These are phyloP conservation scores for Populus hybrid DNA, from an alignment of 441 rosid species.

Conservation along the genomic window DNA sequence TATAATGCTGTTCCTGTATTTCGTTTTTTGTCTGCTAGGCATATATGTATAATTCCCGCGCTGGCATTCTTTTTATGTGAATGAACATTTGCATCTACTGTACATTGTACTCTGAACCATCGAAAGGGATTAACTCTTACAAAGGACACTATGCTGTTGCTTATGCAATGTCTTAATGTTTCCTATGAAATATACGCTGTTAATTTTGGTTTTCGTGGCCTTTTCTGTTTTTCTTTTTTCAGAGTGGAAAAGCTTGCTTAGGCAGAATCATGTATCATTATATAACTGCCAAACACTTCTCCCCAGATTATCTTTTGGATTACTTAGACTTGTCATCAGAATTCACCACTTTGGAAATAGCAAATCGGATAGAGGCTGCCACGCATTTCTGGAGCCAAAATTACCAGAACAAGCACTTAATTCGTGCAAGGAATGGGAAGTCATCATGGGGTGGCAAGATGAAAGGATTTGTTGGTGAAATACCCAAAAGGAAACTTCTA, in stretches of 20 bases:
- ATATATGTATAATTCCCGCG: not conserved
- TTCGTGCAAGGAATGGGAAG: slow-evolving; percentile 37
- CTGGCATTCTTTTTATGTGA: not conserved
- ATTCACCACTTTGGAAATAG: slow-evolving; percentile 69
- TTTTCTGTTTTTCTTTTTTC: slow-evolving; percentile 11
- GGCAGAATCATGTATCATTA: slow-evolving; percentile 71
- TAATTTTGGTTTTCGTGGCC: slow-evolving; percentile 4
- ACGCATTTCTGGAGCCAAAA: slow-evolving; percentile 75
- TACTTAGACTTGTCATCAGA: slow-evolving; percentile 83
- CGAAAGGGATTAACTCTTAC: not conserved
- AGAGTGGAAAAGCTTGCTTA: slow-evolving; percentile 82
- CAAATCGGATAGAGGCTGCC: slow-evolving; percentile 82
- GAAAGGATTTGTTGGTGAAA: slow-evolving; percentile 65
- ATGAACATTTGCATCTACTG: not conserved
- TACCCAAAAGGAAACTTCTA: slow-evolving; percentile 50
- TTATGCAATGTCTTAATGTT: not conserved
- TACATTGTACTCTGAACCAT: not conserved
- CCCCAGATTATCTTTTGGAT: slow-evolving; percentile 75
- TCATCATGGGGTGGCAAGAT: slow-evolving; percentile 83
- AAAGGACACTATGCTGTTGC: not conserved
- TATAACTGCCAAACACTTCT: slow-evolving; percentile 64
- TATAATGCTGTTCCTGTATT: not conserved
- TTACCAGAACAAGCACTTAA: slow-evolving; percentile 37
- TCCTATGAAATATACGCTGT: not conserved
- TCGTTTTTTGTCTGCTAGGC: not conserved